phyloP scores from a whole-genome alignment of 495 filamentous ascomycete genomes.

The Pyrenula aspistea region DNA sequence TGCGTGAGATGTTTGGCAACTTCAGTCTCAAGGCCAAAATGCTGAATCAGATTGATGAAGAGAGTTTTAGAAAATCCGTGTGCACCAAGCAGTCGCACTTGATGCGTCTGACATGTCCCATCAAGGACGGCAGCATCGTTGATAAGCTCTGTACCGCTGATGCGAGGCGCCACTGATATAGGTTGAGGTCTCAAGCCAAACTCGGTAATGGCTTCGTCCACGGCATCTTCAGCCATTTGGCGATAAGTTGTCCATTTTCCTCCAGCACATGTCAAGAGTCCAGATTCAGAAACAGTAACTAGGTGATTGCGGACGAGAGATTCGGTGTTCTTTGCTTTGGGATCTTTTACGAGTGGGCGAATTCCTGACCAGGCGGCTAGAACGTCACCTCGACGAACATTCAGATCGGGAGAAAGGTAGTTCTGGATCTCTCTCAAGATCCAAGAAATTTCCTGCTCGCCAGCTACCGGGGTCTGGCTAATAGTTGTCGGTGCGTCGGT shows the following conservation, averaged over 20 bases:
- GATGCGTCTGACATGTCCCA: conserved; percentile 83
- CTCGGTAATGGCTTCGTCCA: conserved; percentile 72
- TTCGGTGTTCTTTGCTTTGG: conserved; percentile 85
- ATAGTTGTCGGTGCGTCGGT: conserved; percentile 83
- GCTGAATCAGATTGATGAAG: conserved; percentile 97
- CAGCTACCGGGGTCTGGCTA: conserved; percentile 70
- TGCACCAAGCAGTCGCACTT: conserved; percentile 79
- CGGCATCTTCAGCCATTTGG: conserved; percentile 96
- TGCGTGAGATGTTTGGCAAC: conserved; percentile 83
- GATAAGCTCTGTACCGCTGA: conserved; percentile 60
- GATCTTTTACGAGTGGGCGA: conserved; percentile 85
- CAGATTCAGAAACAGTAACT: conserved; percentile 73
- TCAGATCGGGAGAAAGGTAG: conserved; percentile 88
- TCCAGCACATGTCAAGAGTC: conserved; percentile 87
- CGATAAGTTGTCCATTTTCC: conserved; percentile 99
- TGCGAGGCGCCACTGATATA: conserved; percentile 48
- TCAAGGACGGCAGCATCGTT: conserved; percentile 68
- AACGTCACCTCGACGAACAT: conserved; percentile 85
- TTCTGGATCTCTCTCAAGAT: conserved; percentile 83
- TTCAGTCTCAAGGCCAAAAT: conserved; percentile 91
- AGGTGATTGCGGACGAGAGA: conserved; percentile 94
- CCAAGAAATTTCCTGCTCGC: conserved; percentile 93
- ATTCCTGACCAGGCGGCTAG: conserved; percentile 95
- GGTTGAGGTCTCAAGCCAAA: conserved; percentile 61
- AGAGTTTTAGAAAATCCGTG: conserved; percentile 92